Percentiles rank a stretch among this genome's conserved stretches.
These are phyloP conservation scores for Plicaturopsis crispa DNA, from an alignment of 768 basidiomycete species.

Conservation along the genomic window DNA sequence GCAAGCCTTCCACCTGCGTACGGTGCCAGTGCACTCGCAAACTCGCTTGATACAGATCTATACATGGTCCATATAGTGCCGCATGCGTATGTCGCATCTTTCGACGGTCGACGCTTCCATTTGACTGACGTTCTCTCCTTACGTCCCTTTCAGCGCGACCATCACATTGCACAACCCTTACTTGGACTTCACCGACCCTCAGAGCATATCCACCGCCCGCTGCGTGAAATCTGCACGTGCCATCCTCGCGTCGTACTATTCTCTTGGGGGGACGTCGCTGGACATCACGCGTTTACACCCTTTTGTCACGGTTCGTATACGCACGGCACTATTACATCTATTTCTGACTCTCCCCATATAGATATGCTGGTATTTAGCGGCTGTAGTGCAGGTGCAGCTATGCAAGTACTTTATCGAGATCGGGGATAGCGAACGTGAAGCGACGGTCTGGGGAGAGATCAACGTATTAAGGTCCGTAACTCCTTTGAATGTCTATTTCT, in stretches of 20 bases:
- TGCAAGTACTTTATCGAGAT: slow-evolving; percentile 84
- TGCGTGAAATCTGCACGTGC: slow-evolving; percentile 70
- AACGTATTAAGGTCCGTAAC: slow-evolving; percentile 65
- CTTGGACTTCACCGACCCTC: slow-evolving; percentile 63
- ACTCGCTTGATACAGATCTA: slow-evolving; percentile 69
- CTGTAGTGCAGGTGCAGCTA: slow-evolving; percentile 78
- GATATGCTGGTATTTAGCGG: slow-evolving; percentile 91
- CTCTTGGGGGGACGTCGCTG: slow-evolving; percentile 73
- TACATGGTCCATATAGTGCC: slow-evolving; percentile 85
- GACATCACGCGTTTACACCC: slow-evolving; percentile 78
- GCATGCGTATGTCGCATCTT: slow-evolving; percentile 57
- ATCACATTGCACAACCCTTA: slow-evolving; percentile 86
- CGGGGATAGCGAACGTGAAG: slow-evolving; percentile 66
- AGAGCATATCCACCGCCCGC: slow-evolving; percentile 58
- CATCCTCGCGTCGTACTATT: slow-evolving; percentile 71
- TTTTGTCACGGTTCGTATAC: slow-evolving; percentile 60
- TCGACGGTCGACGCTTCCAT: slow-evolving; percentile 3
- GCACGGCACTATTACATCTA: neutral
- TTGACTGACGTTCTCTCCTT: slow-evolving; percentile 8
- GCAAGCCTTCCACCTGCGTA: slow-evolving; percentile 62
- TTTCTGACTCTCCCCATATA: slow-evolving; percentile 19
- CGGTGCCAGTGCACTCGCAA: slow-evolving; percentile 50
- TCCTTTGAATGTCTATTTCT: neutral
- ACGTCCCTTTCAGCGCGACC: slow-evolving; percentile 47
- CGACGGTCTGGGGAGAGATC: slow-evolving; percentile 82